Percentiles rank a stretch among this genome's conserved stretches.
These are phyloP conservation scores for Ogataea pini DNA, from an alignment of 805 yeast genomes.

Conservation along the genomic window DNA sequence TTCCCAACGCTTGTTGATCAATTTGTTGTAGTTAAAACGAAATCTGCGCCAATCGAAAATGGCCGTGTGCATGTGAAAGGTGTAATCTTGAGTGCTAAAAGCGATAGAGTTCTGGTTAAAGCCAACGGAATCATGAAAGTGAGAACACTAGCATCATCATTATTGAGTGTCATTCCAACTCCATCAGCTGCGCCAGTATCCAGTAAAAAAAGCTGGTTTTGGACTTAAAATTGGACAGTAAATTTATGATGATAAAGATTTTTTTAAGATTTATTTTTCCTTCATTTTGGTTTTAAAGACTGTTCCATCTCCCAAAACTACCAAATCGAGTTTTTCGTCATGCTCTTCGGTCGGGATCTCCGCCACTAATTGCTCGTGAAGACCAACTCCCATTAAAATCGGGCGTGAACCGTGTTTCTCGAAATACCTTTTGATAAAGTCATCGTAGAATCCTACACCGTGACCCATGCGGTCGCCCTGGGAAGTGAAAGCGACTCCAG, in stretches of 20 bases:
- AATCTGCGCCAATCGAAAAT: constrained; percentile 33
- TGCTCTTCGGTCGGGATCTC: constrained; percentile 51
- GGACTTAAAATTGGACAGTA: constrained; percentile 2
- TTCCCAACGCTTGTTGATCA: constrained; percentile 79
- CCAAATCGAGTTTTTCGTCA: constrained; percentile 59
- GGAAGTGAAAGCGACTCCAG: constrained; percentile 78
- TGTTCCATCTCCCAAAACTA: constrained; percentile 42
- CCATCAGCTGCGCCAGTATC: too few relatives aligned
- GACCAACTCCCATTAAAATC: constrained; percentile 59
- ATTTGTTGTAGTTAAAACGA: constrained; percentile 65
- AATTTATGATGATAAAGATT: too few relatives aligned
- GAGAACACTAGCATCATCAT: not conserved
- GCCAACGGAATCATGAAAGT: constrained; percentile 49
- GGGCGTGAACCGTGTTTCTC: constrained; percentile 40
- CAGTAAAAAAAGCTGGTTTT: constrained; percentile 9
- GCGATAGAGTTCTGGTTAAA: constrained; percentile 52
- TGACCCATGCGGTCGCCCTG: constrained; percentile 68
- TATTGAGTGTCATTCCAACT: not conserved
- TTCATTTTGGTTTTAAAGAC: not conserved
- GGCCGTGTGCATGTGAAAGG: constrained; percentile 48
- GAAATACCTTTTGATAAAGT: constrained; percentile 54
- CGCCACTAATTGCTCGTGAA: constrained; percentile 59
- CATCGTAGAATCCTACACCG: constrained; percentile 93
- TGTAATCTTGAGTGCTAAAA: constrained; percentile 51
- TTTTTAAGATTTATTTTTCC: not conserved